These are phyloP conservation scores for Grosmannia clavigera DNA, from an alignment of 2,329 filamentous ascomycete genomes.

Conservation along the genomic window DNA sequence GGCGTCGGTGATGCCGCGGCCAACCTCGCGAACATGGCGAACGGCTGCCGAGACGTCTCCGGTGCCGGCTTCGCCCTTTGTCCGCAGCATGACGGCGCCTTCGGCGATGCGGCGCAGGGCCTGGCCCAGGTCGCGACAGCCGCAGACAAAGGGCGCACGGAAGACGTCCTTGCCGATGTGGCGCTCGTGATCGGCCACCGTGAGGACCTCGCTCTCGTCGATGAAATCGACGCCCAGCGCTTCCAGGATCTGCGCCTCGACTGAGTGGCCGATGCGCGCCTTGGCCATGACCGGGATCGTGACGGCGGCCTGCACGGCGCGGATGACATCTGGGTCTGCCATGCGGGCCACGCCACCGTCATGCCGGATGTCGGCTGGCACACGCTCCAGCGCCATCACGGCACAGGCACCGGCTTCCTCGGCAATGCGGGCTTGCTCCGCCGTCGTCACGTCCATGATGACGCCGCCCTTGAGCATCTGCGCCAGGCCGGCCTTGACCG, in stretches of 20 bases:
- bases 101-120: conserved; percentile 82
- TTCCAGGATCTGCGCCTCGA: conserved; percentile 97
- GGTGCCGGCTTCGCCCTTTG: conserved; percentile 94
- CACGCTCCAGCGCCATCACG: conserved; percentile 97
- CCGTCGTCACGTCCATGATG: conserved; percentile 97
- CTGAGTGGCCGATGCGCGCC: conserved; percentile 92
- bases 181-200: conserved; percentile 78
- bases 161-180: conserved; percentile 85
- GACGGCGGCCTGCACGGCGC: conserved; percentile 85
- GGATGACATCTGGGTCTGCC: conserved; percentile 90
- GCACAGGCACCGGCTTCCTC: conserved; percentile 92
- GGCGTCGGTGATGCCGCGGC: conserved; percentile 66
- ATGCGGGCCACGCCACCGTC: conserved; percentile 93
- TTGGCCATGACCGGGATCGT: conserved; percentile 99
- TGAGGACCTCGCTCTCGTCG: conserved; percentile 95
- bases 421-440: conserved; percentile 88
- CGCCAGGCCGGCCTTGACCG: conserved; percentile 87
- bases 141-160: conserved; percentile 85
- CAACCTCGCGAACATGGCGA: conserved; percentile 87
- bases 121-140: conserved; percentile 88
- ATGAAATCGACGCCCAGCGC: conserved; percentile 94
- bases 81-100: conserved; percentile 97
- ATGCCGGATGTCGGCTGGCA: conserved; percentile 87
- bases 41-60: conserved; percentile 96
- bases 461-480: conserved; percentile 99